These are phyloP conservation scores for Arxiozyma bovina DNA, from an alignment of 1,139 yeast species.

Conservation along the genomic window DNA sequence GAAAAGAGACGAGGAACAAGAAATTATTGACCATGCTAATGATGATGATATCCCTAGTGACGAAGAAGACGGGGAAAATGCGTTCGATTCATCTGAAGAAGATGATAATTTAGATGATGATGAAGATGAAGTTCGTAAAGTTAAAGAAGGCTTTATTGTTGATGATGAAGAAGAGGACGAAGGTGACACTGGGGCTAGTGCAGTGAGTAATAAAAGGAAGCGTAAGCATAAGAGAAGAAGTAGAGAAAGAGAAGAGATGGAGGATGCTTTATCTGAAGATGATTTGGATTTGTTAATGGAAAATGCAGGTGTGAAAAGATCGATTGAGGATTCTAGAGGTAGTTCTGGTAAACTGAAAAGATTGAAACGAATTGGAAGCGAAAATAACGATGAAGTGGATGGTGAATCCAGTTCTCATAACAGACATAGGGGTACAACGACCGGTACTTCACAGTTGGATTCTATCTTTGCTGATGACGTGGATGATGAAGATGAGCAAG, in stretches of 20 bases:
- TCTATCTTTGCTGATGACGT: conserved; percentile 86
- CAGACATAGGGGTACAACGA: background rate
- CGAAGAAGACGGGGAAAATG: conserved; percentile 40
- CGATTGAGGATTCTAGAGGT: conserved; percentile 29
- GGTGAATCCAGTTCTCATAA: conserved; percentile 17
- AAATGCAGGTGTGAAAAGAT: conserved; percentile 61
- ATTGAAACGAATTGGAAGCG: conserved; percentile 58
- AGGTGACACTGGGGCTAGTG: conserved; percentile 36
- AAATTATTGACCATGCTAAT: conserved; percentile 26
- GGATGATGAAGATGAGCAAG: conserved; percentile 37
- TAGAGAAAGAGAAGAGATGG: conserved; percentile 33
- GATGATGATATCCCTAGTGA: conserved; percentile 32
- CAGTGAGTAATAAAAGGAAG: conserved; percentile 32
- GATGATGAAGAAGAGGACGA: conserved; percentile 77
- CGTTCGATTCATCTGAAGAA: conserved; percentile 63
- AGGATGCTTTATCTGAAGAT: conserved; percentile 80
- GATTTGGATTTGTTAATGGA: conserved; percentile 87
- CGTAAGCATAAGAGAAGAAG: conserved; percentile 34
- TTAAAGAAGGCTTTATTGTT: conserved; percentile 88
- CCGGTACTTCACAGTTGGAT: conserved; percentile 41
- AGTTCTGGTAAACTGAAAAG: conserved; percentile 61
- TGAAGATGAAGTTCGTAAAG: conserved; percentile 64
- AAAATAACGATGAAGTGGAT: conserved; percentile 31
- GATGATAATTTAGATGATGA: conserved; percentile 71
- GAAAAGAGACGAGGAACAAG: conserved; percentile 24